Percentiles rank a stretch among this genome's conserved stretches.
These are phyloP conservation scores for Lactarius indigo DNA, from an alignment of 768 basidiomycete genomes.

Conservation along the genomic window DNA sequence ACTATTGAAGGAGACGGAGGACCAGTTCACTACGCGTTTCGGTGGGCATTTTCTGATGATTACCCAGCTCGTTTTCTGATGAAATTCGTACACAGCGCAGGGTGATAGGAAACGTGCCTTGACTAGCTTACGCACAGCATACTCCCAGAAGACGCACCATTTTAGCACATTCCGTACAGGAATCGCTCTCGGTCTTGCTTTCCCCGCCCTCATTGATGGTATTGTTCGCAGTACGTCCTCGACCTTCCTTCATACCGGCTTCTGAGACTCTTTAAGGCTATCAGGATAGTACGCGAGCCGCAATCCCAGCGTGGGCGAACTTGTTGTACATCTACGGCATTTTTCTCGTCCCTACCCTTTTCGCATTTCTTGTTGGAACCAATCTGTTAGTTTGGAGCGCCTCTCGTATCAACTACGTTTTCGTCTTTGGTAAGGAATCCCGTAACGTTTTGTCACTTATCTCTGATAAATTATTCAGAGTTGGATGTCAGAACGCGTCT, in stretches of 20 bases:
- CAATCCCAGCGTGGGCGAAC: constrained; percentile 66
- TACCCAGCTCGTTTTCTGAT: not conserved
- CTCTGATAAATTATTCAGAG: not conserved
- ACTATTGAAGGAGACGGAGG: constrained; percentile 76
- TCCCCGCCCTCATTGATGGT: constrained; percentile 66
- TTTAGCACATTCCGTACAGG: constrained; percentile 75
- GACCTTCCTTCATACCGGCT: not conserved
- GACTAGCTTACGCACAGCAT: constrained; percentile 55
- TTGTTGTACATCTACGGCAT: constrained; percentile 78
- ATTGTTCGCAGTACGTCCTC: constrained; percentile 53
- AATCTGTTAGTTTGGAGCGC: constrained; percentile 78
- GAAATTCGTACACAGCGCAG: constrained; percentile 35
- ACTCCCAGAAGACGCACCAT: constrained; percentile 56
- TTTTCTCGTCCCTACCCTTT: constrained; percentile 68
- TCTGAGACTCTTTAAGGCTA: constrained; percentile 42
- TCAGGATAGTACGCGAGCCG: constrained; percentile 45
- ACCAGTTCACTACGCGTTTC: constrained; percentile 71
- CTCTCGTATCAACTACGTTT: constrained; percentile 86
- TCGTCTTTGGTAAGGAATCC: constrained; percentile 71
- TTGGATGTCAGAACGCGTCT: constrained; percentile 23
- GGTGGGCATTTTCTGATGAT: constrained; percentile 42
- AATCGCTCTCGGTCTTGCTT: constrained; percentile 61
- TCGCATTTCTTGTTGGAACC: constrained; percentile 73
- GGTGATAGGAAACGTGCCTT: constrained; percentile 81
- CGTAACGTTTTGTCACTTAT: not conserved